Conservation (phyloP, 2,329 filamentous ascomycete genomes). For the Stenocarpella maydis region DNA sequence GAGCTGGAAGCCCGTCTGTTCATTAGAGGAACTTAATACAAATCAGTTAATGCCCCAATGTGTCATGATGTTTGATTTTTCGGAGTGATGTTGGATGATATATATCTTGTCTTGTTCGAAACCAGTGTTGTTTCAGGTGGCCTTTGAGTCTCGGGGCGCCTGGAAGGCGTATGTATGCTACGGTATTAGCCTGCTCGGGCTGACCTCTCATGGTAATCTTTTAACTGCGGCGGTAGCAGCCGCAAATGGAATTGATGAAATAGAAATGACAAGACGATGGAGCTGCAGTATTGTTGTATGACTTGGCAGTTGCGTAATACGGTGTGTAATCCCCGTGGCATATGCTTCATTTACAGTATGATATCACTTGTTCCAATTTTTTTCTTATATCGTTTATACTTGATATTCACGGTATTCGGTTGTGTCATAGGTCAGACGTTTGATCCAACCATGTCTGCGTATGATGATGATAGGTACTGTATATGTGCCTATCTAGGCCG, state of each 20-base stretch:
- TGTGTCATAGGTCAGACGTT: not conserved
- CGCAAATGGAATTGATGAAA: not conserved
- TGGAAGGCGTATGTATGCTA: not conserved
- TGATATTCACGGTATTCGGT: not conserved
- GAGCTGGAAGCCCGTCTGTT: slow-evolving; percentile 34
- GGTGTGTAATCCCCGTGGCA: no score
- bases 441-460: not conserved
- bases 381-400: no score
- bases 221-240: not conserved
- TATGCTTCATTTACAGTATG: no score
- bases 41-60: slow-evolving; percentile 34
- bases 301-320: not conserved
- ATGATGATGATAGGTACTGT: no score
- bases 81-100: not conserved
- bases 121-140: not conserved
- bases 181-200: no score
- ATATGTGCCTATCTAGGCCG: slow-evolving; percentile 29
- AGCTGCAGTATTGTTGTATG: not conserved
- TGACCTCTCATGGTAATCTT: not conserved
- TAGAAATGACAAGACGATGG: not conserved
- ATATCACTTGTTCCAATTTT: not conserved
- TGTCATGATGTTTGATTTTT: not conserved
- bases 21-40: slow-evolving; percentile 39
- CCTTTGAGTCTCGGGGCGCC: not conserved
- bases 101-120: not conserved